Conservation (phyloP, 352 stramenopile species). For the Globisporangium mamillatum region DNA sequence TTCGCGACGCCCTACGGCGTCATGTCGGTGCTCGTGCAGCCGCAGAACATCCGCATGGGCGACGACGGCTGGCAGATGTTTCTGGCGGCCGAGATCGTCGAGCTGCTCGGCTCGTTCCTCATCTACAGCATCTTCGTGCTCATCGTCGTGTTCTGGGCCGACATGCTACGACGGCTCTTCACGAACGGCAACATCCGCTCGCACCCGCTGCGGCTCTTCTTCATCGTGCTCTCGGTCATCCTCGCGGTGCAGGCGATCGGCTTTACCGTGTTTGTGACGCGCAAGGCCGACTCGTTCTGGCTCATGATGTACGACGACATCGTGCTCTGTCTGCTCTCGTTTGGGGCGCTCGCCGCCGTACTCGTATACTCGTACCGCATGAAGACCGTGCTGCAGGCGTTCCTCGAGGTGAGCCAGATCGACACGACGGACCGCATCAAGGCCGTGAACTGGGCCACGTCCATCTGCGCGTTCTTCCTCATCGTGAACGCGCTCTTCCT, state of each 20-base stretch:
- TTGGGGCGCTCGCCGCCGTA: conserved; percentile 89
- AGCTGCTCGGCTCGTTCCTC: conserved; percentile 91
- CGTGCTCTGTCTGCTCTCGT: conserved; percentile 79
- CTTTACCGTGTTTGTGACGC: conserved; percentile 81
- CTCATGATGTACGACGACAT: conserved; percentile 95
- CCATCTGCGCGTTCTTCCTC: conserved; percentile 95
- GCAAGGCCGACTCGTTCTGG: conserved; percentile 89
- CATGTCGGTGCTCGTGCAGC: conserved; percentile 63
- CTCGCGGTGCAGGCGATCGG: conserved; percentile 83
- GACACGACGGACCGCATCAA: conserved; percentile 95
- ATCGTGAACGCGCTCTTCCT: conserved; percentile 90
- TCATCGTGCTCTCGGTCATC: conserved; percentile 66
- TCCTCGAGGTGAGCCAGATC: conserved; percentile 96
- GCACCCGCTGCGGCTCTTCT: conserved; percentile 89
- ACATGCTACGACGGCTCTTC: conserved; percentile 94
- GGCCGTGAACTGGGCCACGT: conserved; percentile 94
- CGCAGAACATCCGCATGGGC: conserved; percentile 51
- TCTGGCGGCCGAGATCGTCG: conserved; percentile 83
- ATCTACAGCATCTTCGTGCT: conserved; percentile 97
- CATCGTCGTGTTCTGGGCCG: conserved; percentile 97
- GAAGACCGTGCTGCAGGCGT: conserved; percentile 93
- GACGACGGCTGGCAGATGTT: conserved; percentile 65
- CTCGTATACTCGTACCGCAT: conserved; percentile 95
- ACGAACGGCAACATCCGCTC: conserved; percentile 68
- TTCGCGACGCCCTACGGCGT: conserved; percentile 76